phyloP scores from a whole-genome alignment of 164 flowering plant species.

The Stephania japonica region DNA sequence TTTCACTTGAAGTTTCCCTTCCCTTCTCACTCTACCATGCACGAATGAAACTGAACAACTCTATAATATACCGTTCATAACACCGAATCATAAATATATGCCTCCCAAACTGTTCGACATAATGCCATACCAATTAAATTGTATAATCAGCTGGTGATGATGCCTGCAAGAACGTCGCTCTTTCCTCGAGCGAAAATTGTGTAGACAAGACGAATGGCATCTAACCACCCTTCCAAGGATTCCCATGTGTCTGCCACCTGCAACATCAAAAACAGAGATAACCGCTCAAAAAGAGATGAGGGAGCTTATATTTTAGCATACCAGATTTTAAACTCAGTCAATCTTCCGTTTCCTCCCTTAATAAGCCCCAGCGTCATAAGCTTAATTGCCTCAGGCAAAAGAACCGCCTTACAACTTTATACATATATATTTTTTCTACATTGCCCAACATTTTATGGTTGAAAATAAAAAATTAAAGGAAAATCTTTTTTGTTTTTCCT shows the following conservation, averaged over 20 bases:
- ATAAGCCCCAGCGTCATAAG: too few species aligned
- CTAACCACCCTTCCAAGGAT: slow-evolving; percentile 86
- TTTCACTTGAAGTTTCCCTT: background rate
- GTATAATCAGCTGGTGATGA: slow-evolving; percentile 53
- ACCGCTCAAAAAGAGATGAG: background rate
- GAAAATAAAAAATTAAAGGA: too few species aligned
- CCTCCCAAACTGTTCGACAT: background rate
- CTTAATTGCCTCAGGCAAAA: too few species aligned
- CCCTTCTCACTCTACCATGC: background rate
- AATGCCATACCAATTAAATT: slow-evolving; percentile 1
- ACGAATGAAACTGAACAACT: background rate
- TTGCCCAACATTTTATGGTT: too few species aligned
- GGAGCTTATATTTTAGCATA: background rate
- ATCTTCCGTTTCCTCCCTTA: too few species aligned
- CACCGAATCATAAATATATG: background rate
- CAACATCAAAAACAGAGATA: slow-evolving; percentile 1
- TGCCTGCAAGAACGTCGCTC: slow-evolving; percentile 77
- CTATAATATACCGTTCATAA: background rate
- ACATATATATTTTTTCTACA: too few species aligned
- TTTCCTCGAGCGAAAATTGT: slow-evolving; percentile 87
- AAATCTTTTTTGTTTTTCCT: too few species aligned
- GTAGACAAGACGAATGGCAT: slow-evolving; percentile 88
- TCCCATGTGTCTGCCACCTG: slow-evolving; percentile 98
- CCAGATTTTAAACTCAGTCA: background rate
- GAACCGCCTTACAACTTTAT: too few species aligned